These are phyloP conservation scores for Rosa hybrid DNA, from an alignment of 331 rosid species.

Conservation along the genomic window DNA sequence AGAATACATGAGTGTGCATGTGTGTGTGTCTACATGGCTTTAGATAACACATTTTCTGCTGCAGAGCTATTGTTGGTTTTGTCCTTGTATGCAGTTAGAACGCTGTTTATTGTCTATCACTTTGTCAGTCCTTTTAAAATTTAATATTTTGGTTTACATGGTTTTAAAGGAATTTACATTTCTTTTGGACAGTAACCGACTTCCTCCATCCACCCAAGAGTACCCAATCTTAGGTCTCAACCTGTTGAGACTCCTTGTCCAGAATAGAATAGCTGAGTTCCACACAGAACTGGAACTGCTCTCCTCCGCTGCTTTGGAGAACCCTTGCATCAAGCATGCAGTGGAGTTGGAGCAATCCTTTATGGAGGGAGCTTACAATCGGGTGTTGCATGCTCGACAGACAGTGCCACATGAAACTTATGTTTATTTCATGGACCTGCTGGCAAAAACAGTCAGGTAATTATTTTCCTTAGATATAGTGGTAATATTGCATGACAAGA, in stretches of 20 bases:
- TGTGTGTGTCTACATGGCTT: not conserved
- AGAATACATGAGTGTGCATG: not conserved
- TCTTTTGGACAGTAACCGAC: conserved; percentile 59
- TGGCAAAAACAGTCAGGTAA: conserved; percentile 97
- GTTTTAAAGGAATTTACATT: conserved; percentile 5
- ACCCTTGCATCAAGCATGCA: conserved; percentile 90
- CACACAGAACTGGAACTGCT: conserved; percentile 96
- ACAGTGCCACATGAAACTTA: conserved; percentile 89
- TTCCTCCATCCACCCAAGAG: conserved; percentile 87
- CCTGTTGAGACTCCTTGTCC: conserved; percentile 91
- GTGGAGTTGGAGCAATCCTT: conserved; percentile 99
- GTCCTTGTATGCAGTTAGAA: not conserved
- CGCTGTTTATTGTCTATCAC: not conserved
- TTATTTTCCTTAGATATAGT: not conserved
- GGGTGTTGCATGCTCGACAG: conserved; percentile 91
- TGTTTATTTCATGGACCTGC: conserved; percentile 90
- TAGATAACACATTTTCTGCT: not conserved
- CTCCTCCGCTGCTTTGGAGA: conserved; percentile 82
- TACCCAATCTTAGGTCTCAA: conserved; percentile 94
- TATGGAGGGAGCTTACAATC: conserved; percentile 99
- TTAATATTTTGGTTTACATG: not conserved
- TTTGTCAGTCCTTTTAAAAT: not conserved
- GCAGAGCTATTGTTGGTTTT: not conserved
- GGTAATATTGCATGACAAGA: conserved; percentile 7
- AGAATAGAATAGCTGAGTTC: conserved; percentile 96